Base-by-base conservation (phyloP, 108 stramenopile genomes). In the Phaeodactylum tricornutum region DNA sequence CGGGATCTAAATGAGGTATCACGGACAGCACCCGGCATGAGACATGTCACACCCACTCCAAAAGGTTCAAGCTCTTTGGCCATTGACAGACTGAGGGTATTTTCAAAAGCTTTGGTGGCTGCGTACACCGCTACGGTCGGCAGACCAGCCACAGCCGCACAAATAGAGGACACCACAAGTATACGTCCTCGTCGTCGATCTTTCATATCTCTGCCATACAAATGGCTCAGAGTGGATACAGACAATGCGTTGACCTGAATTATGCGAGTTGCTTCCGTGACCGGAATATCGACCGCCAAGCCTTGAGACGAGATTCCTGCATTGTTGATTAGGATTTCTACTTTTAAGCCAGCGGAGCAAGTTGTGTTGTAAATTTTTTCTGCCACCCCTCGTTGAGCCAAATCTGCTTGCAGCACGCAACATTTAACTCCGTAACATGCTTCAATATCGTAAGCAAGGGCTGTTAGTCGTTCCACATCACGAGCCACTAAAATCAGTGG, bases 21-120 rank as follows among this genome's bases (percentile, higher is more conserved):
- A 29, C 36, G 50, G 2, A 91, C 84, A n/a, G 88, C 72, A 35
- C 88, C 88, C 2, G 88, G 88, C 33, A 86, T 60, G 26, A 91
- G 32, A 58, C 84, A 86, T n/a, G 88, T 91, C n/a, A 91, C 82
- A 9, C 83, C 88, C 0, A 84, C 74, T 17, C 88, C 88, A 50
- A 61, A 72, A 28, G 50, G 56, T 54, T 91, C 88, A 66, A 91
- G 42, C 55, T 91, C 88, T 50, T 78, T 84, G 8, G 74, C 79
- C 52, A 91, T 54, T 12, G 79, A 75, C 4, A 72, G 55, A 0
- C 77, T 54, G 38, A 91, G 52, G 34, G 64, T 69, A 42, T 81
- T 84, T 52, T 77, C 76, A 39, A 81, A 91, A 0, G 88, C 66
- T 41, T 86, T 91, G 0, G 81, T 79, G 21, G 84, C 88, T 4